phyloP scores from a whole-genome alignment of 371 early-diverging fungal genomes.

The Basidiobolus meristosporus region DNA sequence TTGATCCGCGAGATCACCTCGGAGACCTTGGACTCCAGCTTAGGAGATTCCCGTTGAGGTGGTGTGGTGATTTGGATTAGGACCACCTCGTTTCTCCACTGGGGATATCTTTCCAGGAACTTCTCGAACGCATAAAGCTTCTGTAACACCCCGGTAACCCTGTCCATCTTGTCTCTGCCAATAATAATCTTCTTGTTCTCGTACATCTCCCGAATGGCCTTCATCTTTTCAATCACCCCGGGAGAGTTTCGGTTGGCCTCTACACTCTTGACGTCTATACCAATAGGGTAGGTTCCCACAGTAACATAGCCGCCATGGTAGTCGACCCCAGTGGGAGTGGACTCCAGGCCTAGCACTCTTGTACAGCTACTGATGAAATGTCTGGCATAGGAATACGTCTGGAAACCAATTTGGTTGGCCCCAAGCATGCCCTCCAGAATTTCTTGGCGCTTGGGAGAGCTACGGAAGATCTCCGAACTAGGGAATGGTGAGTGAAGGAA shows the following conservation, averaged over 20 bases:
- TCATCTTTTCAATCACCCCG: constrained; percentile 44
- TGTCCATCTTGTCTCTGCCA: constrained; percentile 95
- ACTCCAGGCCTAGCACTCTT: constrained; percentile 72
- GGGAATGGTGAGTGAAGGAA: constrained; percentile 98
- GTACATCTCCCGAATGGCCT: constrained; percentile 66
- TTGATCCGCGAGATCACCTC: constrained; percentile 87
- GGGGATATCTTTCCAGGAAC: constrained; percentile 75
- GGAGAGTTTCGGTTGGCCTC: constrained; percentile 10
- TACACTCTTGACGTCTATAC: constrained; percentile 63
- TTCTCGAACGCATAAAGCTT: constrained; percentile 89
- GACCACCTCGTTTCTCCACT: constrained; percentile 77
- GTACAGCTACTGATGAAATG: constrained; percentile 91
- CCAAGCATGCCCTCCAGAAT: constrained; percentile 84
- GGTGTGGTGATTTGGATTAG: constrained; percentile 65
- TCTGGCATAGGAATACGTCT: constrained; percentile 87
- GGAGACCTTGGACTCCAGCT: constrained; percentile 66
- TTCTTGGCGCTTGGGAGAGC: constrained; percentile 51
- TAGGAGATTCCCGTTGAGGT: constrained; percentile 26
- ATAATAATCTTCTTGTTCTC: constrained; percentile 89
- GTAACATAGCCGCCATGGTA: constrained; percentile 53
- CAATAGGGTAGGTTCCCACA: constrained; percentile 91
- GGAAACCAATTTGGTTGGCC: constrained; percentile 82
- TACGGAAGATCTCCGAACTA: constrained; percentile 75
- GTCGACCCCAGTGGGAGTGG: too few relatives aligned
- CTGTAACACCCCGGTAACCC: constrained; percentile 95